A percentile compares a stretch with the other conserved stretches of the same genome.
Conservation (phyloP, 2,329 filamentous ascomycete genomes). For the Colletotrichum liriopes region DNA sequence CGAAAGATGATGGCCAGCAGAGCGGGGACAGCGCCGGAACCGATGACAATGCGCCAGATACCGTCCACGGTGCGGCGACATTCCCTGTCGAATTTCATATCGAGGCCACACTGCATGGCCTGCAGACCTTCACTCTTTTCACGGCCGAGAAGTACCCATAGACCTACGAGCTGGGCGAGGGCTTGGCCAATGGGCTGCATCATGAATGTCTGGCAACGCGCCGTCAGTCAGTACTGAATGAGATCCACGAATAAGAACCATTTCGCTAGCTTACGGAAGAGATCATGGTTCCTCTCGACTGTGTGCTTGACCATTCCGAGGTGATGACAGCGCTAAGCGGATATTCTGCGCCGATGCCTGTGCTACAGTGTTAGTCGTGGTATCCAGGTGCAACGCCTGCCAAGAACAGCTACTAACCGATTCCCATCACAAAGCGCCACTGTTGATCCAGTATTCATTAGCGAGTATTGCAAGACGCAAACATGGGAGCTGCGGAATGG, state of each 20-base stretch:
- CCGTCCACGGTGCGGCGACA: conserved; percentile 68
- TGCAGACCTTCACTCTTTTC: conserved; percentile 59
- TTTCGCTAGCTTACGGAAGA: conserved; percentile 63
- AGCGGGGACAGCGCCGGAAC: conserved; percentile 75
- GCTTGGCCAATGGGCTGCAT: conserved; percentile 80
- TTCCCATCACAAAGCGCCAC: conserved; percentile 70
- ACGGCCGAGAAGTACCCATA: conserved; percentile 66
- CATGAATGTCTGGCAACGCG: conserved; percentile 61
- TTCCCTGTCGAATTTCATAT: conserved; percentile 60
- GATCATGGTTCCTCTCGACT: conserved; percentile 77
- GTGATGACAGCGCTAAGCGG: conserved; percentile 78
- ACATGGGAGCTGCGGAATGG: background rate
- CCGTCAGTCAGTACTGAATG: background rate
- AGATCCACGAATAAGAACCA: background rate
- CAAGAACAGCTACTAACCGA: conserved; percentile 54
- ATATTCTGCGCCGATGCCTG: conserved; percentile 74
- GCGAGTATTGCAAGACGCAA: background rate
- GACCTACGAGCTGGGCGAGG: conserved; percentile 73
- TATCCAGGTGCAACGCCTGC: background rate
- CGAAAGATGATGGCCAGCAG: conserved; percentile 76
- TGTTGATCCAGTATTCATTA: conserved; percentile 36
- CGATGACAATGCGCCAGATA: conserved; percentile 78
- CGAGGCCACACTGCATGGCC: conserved; percentile 64
- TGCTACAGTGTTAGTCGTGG: background rate
- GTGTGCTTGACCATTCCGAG: conserved; percentile 75